Percentiles rank a stretch among this genome's conserved stretches.
Conservation (phyloP, 2,329 filamentous ascomycete genomes). For the Knoxdaviesia proteae region DNA sequence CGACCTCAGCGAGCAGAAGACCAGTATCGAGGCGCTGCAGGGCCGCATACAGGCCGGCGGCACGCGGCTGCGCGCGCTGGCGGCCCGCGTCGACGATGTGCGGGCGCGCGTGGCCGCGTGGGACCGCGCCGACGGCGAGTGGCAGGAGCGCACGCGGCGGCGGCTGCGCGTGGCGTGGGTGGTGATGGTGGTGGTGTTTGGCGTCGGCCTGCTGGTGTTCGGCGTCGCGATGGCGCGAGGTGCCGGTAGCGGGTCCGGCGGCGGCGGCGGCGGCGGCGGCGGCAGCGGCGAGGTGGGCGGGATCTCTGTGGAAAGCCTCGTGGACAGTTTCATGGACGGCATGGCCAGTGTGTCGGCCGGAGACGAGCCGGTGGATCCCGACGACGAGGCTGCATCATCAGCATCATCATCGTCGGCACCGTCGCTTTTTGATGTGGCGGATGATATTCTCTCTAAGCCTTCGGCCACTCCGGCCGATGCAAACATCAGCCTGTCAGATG, state of each 20-base stretch:
- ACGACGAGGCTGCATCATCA: too few relatives aligned
- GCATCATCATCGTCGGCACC: too few relatives aligned
- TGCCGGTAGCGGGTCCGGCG: constrained; percentile 1
- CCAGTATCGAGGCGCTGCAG: constrained; percentile 39
- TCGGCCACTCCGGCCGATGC: too few relatives aligned
- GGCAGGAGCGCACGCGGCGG: constrained; percentile 45
- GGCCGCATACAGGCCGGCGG: constrained; percentile 38
- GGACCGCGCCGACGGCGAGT: constrained; percentile 44
- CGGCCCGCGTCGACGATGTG: constrained; percentile 42
- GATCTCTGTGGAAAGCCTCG: neutral
- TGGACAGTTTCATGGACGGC: too few relatives aligned
- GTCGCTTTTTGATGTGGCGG: too few relatives aligned
- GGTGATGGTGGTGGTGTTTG: constrained; percentile 25
- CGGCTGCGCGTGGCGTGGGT: constrained; percentile 44
- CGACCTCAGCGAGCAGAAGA: constrained; percentile 43
- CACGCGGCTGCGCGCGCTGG: constrained; percentile 35
- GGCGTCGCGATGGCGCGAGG: constrained; percentile 2
- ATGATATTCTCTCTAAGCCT: too few relatives aligned
- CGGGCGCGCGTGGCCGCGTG: constrained; percentile 43
- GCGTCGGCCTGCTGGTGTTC: constrained; percentile 26
- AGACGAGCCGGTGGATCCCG: too few relatives aligned
- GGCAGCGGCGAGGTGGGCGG: neutral
- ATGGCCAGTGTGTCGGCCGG: too few relatives aligned
- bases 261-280: neutral
- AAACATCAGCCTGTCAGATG: too few relatives aligned